These are phyloP conservation scores for Corylus avellana DNA, from an alignment of 306 rosid genomes.

Conservation along the genomic window DNA sequence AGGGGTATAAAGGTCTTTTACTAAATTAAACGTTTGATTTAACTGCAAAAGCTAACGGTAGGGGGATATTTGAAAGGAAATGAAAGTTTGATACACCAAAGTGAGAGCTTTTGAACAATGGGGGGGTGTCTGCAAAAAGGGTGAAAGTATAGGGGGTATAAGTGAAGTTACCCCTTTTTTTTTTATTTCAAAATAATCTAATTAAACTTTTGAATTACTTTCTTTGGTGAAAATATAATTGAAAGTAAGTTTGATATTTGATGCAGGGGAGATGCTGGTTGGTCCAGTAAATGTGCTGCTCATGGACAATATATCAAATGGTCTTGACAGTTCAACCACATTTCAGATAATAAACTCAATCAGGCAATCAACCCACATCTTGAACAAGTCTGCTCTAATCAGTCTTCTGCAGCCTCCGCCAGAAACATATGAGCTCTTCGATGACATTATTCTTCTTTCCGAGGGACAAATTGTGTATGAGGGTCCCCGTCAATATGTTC, in stretches of 20 bases:
- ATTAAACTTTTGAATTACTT: not conserved
- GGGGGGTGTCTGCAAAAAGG: too few relatives aligned
- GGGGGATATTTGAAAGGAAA: too few relatives aligned
- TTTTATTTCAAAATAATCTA: not conserved
- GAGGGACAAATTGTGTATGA: constrained; percentile 57
- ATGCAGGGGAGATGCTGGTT: constrained; percentile 55
- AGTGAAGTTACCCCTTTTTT: too few relatives aligned
- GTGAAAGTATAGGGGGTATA: too few relatives aligned
- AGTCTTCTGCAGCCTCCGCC: constrained; percentile 61
- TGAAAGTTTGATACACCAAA: too few relatives aligned
- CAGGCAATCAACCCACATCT: constrained; percentile 43
- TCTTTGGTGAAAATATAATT: not conserved
- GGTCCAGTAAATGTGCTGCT: constrained; percentile 51
- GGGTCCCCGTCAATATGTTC: constrained; percentile 56
- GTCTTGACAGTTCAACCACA: constrained; percentile 60
- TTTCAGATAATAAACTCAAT: constrained; percentile 51
- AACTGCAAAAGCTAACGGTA: too few relatives aligned
- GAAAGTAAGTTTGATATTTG: not conserved
- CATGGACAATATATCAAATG: constrained; percentile 64
- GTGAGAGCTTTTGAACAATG: too few relatives aligned
- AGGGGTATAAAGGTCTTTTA: too few relatives aligned
- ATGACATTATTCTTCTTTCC: constrained; percentile 52
- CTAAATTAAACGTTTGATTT: too few relatives aligned
- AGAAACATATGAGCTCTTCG: constrained; percentile 56
- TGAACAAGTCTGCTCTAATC: constrained; percentile 44